Conservation (phyloP, 2,329 filamentous ascomycete genomes). For the Mollisiaceae sp. region DNA sequence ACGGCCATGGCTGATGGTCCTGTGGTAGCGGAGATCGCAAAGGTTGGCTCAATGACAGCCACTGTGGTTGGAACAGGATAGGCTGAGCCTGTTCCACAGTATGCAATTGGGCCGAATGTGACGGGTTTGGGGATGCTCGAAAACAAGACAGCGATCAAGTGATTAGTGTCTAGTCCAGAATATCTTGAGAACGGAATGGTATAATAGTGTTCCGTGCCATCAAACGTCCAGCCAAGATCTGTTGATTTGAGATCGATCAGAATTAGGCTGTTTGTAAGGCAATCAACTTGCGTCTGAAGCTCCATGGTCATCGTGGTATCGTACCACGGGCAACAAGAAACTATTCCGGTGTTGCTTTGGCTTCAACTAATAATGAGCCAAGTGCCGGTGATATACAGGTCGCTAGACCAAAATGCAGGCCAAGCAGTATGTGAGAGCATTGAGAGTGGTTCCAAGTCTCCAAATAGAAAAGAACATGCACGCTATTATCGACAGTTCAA, state of each 20-base stretch:
- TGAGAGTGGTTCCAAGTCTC: neutral
- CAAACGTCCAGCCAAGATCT: slow-evolving; percentile 64
- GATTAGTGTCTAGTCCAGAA: slow-evolving; percentile 53
- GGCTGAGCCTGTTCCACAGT: slow-evolving; percentile 59
- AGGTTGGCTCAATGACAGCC: slow-evolving; percentile 49
- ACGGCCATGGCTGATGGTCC: slow-evolving; percentile 59
- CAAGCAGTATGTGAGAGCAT: neutral
- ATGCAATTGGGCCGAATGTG: slow-evolving; percentile 61
- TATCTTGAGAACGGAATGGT: slow-evolving; percentile 61
- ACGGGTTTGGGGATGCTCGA: slow-evolving; percentile 51
- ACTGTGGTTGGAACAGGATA: slow-evolving; percentile 53
- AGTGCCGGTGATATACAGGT: slow-evolving; percentile 2
- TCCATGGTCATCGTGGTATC: slow-evolving; percentile 55
- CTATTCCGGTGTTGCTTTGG: neutral
- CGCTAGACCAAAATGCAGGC: slow-evolving; percentile 8
- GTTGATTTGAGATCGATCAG: slow-evolving; percentile 43
- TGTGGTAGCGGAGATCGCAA: slow-evolving; percentile 55
- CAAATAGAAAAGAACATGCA: neutral
- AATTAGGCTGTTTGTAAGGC: slow-evolving; percentile 44
- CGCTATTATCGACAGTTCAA: slow-evolving; percentile 1
- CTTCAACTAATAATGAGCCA: neutral
- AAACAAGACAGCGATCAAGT: slow-evolving; percentile 59
- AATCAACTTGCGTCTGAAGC: slow-evolving; percentile 52
- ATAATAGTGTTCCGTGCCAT: slow-evolving; percentile 64
- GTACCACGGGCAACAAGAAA: neutral